These are phyloP conservation scores for Rhizopogon roseolus DNA, from an alignment of 768 basidiomycete species.

Conservation along the genomic window DNA sequence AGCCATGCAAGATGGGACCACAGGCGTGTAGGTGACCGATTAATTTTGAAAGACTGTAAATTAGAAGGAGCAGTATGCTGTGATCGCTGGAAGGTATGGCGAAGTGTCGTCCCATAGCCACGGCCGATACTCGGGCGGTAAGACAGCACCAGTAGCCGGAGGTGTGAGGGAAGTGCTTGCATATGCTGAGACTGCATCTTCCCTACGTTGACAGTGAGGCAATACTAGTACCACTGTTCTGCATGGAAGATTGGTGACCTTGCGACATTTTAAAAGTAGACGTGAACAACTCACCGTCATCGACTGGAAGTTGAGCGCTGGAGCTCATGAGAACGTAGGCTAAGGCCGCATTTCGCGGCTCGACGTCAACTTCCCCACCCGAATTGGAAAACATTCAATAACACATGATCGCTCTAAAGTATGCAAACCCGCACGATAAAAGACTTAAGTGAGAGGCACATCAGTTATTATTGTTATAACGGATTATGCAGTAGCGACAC, in stretches of 20 bases:
- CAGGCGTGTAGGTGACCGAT: conserved; percentile 22
- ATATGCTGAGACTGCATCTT: conserved; percentile 18
- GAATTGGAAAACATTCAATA: neutral
- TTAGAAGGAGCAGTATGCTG: conserved; percentile 8
- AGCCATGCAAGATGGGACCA: conserved; percentile 42
- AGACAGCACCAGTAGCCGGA: conserved; percentile 19
- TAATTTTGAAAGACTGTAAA: conserved; percentile 30
- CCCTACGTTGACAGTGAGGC: neutral
- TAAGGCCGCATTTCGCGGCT: neutral
- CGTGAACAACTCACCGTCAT: neutral
- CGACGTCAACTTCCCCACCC: neutral
- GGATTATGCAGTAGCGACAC: too few species aligned
- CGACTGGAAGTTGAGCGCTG: neutral
- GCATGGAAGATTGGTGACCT: neutral
- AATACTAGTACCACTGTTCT: neutral
- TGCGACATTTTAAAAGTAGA: neutral
- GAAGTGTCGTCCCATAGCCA: neutral
- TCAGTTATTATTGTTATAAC: too few species aligned
- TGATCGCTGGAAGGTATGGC: conserved; percentile 24
- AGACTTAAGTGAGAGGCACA: too few species aligned
- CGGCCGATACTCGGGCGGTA: neutral
- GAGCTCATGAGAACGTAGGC: neutral
- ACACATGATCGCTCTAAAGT: neutral
- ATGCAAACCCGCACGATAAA: too few species aligned
- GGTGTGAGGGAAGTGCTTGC: conserved; percentile 18